Conservation (phyloP, 2,329 filamentous ascomycete genomes). For the Cylindrodendrum hubeiense region DNA sequence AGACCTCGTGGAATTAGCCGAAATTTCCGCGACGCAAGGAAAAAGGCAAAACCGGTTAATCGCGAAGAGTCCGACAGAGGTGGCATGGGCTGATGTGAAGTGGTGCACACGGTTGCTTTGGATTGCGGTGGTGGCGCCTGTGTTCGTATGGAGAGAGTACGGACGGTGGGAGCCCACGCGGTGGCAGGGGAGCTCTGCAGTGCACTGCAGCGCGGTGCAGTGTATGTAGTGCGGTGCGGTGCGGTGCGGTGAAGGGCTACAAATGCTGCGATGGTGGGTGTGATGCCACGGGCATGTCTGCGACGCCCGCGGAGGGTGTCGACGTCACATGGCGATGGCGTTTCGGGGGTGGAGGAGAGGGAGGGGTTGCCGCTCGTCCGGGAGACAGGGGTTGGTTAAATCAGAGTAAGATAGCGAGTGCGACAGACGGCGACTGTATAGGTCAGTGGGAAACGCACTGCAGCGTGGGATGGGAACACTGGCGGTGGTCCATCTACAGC, state of each 20-base stretch:
- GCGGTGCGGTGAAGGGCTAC: too few relatives aligned
- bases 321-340: constrained; percentile 5
- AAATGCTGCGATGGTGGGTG: background rate
- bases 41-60: background rate
- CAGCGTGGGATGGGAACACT: background rate
- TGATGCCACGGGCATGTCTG: background rate
- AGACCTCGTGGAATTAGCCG: background rate
- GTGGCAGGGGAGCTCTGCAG: background rate
- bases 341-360: background rate
- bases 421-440: background rate
- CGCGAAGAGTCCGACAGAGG: background rate
- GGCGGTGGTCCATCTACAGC: background rate
- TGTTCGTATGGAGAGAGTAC: background rate
- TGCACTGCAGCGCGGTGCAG: too few relatives aligned
- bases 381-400: background rate
- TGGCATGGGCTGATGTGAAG: background rate
- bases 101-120: background rate
- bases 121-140: background rate
- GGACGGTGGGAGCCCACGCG: background rate
- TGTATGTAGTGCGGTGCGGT: background rate
- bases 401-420: background rate
- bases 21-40: background rate
- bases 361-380: background rate
- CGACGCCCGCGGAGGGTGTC: background rate
- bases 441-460: background rate